These are phyloP conservation scores for Boletus calvinii DNA, from an alignment of 1,284 basidiomycete species.

Conservation along the genomic window DNA sequence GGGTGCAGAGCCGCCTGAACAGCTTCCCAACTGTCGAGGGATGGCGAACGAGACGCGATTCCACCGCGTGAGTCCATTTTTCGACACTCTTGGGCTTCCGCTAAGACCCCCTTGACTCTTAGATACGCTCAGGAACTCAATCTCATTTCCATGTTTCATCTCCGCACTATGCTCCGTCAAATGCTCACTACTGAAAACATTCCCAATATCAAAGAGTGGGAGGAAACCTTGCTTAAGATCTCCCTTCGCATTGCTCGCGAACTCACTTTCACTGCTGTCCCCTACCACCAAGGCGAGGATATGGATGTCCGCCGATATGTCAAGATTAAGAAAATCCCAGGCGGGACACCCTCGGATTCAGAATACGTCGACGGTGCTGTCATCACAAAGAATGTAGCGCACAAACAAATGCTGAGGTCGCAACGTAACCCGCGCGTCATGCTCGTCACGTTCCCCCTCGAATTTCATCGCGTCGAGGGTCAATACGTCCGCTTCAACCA, in stretches of 20 bases:
- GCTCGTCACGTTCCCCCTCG: slow-evolving; percentile 94
- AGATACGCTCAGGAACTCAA: slow-evolving; percentile 83
- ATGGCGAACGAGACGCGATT: slow-evolving; percentile 78
- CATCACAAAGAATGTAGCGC: slow-evolving; percentile 97
- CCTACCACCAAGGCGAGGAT: slow-evolving; percentile 80
- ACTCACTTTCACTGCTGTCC: slow-evolving; percentile 71
- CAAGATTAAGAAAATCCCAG: slow-evolving; percentile 98
- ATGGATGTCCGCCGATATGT: slow-evolving; percentile 96
- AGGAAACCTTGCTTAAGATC: slow-evolving; percentile 77
- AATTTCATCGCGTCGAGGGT: slow-evolving; percentile 91
- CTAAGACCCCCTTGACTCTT: slow-evolving; percentile 9
- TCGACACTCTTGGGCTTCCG: neutral
- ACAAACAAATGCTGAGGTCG: slow-evolving; percentile 81
- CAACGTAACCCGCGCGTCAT: slow-evolving; percentile 87
- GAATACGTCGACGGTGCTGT: slow-evolving; percentile 98
- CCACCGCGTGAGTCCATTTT: slow-evolving; percentile 64
- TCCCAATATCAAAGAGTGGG: slow-evolving; percentile 82
- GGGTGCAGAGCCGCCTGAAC: slow-evolving; percentile 75
- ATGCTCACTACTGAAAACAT: slow-evolving; percentile 78
- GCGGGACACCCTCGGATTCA: slow-evolving; percentile 87
- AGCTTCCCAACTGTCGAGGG: slow-evolving; percentile 57
- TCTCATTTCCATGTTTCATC: slow-evolving; percentile 80
- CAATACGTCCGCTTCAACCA: slow-evolving; percentile 95
- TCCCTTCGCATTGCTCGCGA: slow-evolving; percentile 77
- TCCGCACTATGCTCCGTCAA: slow-evolving; percentile 87